phyloP scores from a whole-genome alignment of 306 rosid genomes.

The Sechiopsis laciniata region DNA sequence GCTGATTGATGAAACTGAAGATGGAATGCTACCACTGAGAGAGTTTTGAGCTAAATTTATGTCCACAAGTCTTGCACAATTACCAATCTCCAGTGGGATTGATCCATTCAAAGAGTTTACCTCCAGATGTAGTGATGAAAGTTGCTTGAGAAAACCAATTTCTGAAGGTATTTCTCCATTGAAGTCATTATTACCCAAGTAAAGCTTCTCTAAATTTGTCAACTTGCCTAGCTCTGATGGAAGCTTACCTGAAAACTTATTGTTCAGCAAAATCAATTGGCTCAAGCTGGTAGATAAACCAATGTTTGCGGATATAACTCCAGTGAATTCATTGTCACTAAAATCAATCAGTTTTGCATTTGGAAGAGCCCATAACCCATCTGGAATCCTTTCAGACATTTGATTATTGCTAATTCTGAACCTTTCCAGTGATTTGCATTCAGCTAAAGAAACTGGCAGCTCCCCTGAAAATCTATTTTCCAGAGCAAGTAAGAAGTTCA shows the following conservation, averaged over 20 bases:
- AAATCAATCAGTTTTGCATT: slow-evolving; percentile 61
- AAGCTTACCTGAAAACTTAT: slow-evolving; percentile 69
- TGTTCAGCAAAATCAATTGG: slow-evolving; percentile 51
- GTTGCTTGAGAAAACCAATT: slow-evolving; percentile 56
- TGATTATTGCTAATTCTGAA: slow-evolving; percentile 58
- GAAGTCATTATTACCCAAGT: slow-evolving; percentile 58
- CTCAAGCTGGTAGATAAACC: slow-evolving; percentile 56
- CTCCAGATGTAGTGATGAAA: slow-evolving; percentile 73
- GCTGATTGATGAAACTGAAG: slow-evolving; percentile 53
- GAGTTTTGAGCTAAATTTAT: slow-evolving; percentile 73
- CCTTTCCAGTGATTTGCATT: slow-evolving; percentile 67
- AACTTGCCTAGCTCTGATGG: slow-evolving; percentile 69
- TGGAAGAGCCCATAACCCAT: slow-evolving; percentile 79
- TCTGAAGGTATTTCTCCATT: slow-evolving; percentile 63
- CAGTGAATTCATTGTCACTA: slow-evolving; percentile 61
- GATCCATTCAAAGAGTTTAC: slow-evolving; percentile 59
- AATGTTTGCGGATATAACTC: slow-evolving; percentile 49
- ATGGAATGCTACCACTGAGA: slow-evolving; percentile 59
- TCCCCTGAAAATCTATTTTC: slow-evolving; percentile 71
- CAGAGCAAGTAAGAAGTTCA: slow-evolving; percentile 72
- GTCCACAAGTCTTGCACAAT: slow-evolving; percentile 66
- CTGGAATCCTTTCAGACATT: slow-evolving; percentile 61
- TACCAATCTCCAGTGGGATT: slow-evolving; percentile 58
- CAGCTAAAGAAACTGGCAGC: slow-evolving; percentile 53
- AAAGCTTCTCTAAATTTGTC: slow-evolving; percentile 63